Base-by-base conservation (phyloP, 2,329 filamentous ascomycete species). In the Aspergillus fischeri region DNA sequence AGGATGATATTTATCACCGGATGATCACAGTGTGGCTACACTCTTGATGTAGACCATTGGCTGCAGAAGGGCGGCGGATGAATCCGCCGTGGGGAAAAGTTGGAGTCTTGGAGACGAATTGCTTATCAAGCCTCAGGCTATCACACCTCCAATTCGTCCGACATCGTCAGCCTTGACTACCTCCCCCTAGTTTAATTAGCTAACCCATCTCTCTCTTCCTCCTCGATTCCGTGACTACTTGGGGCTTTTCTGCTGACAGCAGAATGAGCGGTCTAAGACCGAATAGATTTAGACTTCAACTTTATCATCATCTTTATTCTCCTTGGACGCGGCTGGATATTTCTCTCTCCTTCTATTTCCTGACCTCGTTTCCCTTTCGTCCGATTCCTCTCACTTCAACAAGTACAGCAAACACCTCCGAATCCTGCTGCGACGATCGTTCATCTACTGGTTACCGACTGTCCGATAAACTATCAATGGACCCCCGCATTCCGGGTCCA, bases 401-500 rank as follows among this genome's bases (percentile, higher is more conserved):
- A 51, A 14, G 28, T 44, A 44, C 38, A 25, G 21, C 20, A 45
- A 35, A 32, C 45, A 27, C 9, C 28, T 24, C 8, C 42, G 17
- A 17, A 48, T 21, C 20, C 48, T 11, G 56, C 27, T 32, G 17
- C 20, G 29, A 42, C 49, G 49, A 56, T 52, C 54, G 42, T 27
- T 56, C 42, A 47, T 28, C 29, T 28, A 56, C 51, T 45, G 5
- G 32, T 38, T 38, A 38, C 32, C 5, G 32, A 38, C 32, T 17
- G 14, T 5, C 14, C 32, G 32, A 38, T 38, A 47, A 17, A 25
- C 44, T 27, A 54, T 57, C 54, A 41, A 62, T 62, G 64, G 60
- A 56, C 59, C 61, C 61, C 62, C 62, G 56, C 61, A 65, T 32
- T 44, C 54, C 60, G 57, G 56, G 56, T 53, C 52, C 54, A n/a